Evolutionary conservation across 371 early-diverging fungal genomes (phyloP).

Genomic region (Zychaea mexicana): DNA sequence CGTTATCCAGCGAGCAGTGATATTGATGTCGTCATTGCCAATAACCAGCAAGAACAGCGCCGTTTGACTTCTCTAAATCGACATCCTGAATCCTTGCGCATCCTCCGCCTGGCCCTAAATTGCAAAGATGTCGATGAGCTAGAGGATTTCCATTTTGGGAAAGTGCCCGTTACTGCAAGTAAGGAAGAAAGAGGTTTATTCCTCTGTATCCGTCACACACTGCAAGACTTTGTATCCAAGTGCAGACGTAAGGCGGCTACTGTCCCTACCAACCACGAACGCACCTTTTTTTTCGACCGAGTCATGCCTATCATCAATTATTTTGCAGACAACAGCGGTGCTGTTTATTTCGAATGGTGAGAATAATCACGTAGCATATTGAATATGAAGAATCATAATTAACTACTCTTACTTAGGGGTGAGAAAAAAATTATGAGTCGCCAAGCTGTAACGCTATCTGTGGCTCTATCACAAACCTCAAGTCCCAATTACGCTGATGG

Average conservation of each 20-base stretch:
- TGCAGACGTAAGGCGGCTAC: not conserved
- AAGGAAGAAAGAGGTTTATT: not conserved
- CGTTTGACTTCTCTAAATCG: not conserved
- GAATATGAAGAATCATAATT: not conserved
- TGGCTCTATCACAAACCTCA: too few relatives aligned
- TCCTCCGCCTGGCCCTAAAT: not conserved
- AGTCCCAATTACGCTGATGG: too few relatives aligned
- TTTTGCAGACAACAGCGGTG: not conserved
- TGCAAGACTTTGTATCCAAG: not conserved
- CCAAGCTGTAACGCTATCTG: not conserved
- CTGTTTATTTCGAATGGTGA: not conserved
- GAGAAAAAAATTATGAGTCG: not conserved
- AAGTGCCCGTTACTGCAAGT: not conserved
- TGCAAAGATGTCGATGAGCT: not conserved
- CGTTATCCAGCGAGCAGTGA: not conserved
- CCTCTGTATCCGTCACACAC: not conserved
- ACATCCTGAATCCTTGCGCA: not conserved
- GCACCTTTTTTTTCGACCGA: not conserved
- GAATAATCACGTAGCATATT: not conserved
- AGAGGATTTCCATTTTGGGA: not conserved
- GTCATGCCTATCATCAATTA: not conserved
- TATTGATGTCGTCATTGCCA: not conserved
- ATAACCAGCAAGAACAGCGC: not conserved
- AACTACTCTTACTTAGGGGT: not conserved
- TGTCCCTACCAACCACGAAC: not conserved